Percentiles rank a stretch among this genome's conserved stretches.
Evolutionary conservation across 768 basidiomycete species (phyloP).

Genomic region (Mycena epipterygia): DNA sequence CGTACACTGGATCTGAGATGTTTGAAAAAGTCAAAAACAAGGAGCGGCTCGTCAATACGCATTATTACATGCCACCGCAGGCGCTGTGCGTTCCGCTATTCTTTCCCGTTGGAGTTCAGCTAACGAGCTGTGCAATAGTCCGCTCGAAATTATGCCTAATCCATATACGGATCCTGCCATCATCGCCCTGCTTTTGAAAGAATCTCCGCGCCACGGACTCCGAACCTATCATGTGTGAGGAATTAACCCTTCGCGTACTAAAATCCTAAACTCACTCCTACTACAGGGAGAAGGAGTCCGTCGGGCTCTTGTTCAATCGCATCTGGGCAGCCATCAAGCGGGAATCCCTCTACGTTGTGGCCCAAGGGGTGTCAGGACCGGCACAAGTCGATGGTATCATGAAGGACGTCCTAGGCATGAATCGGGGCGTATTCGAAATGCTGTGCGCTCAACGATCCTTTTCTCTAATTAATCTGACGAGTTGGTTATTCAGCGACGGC

Average conservation of each 20-base stretch:
- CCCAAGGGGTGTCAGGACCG: conserved; percentile 15
- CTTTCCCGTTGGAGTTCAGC: not conserved
- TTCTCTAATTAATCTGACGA: too few species aligned
- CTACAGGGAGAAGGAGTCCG: conserved; percentile 29
- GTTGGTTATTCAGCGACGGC: too few species aligned
- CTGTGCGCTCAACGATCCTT: too few species aligned
- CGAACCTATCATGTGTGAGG: conserved; percentile 30
- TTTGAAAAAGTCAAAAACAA: conserved; percentile 27
- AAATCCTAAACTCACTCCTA: not conserved
- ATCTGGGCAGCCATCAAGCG: conserved; percentile 34
- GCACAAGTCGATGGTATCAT: conserved; percentile 30
- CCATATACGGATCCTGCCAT: conserved; percentile 29
- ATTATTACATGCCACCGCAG: conserved; percentile 29
- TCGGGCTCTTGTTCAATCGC: conserved; percentile 33
- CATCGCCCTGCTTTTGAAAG: conserved; percentile 16
- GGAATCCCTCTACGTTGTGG: conserved; percentile 29
- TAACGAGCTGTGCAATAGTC: not conserved
- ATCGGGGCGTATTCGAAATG: conserved; percentile 32
- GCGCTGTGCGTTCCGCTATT: conserved; percentile 1
- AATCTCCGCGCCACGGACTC: conserved; percentile 28
- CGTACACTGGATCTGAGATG: conserved; percentile 34
- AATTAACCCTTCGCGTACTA: not conserved
- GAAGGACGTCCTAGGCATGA: conserved; percentile 31
- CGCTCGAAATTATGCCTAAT: conserved; percentile 31
- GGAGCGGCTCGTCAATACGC: conserved; percentile 29